Base-by-base conservation (phyloP, 1,284 basidiomycete species). In the Malassezia caprae region DNA sequence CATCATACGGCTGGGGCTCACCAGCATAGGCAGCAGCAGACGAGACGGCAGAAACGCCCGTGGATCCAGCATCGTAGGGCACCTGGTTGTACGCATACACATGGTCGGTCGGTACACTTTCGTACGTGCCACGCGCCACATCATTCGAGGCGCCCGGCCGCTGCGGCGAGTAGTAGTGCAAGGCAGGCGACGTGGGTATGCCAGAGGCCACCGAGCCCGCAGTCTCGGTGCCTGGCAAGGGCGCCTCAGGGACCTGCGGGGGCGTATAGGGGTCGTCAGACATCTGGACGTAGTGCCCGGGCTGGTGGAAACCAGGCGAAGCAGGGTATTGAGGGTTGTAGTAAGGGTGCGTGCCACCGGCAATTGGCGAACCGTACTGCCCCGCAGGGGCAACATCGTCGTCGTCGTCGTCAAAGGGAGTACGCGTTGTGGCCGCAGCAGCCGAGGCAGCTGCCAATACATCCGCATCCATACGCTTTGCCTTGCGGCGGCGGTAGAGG, bases 381-480 rank as follows among this genome's bases (percentile, higher is more conserved):
- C 45, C 28, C 5, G 37, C 23, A 34, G 12, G 15, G 27, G 8
- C 68, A 72, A 68, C 24, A 51, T 73, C 72, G 8, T 71, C 70
- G 48, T 74, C 72, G 41, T 74, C 72, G 40, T 73, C 32, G 13
- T 74, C 72, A 47, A 74, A 74, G 10, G 72, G 72, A 19, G 70
- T 72, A 21, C 72, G 55, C 37, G 59, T 69, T 23, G 67, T 73
- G 3, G 72, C 72, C 4, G 67, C 67, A 11, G 70, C 72, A 23
- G 72, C 72, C 2, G 68, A 68, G 24, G 72, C 70, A 17, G 72
- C 72, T 10, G 70, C 70, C 13, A 70, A 62, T 11, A 74, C 70
- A 43, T 74, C 72, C 32, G 68, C 69, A 48, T 74, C 72, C 72
- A 74, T 74, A 44, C 61, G 65, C 60, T 71, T 64, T 13, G 64